Base-by-base conservation (phyloP, 2,329 filamentous ascomycete genomes). In the Ceratocystis variospora region DNA sequence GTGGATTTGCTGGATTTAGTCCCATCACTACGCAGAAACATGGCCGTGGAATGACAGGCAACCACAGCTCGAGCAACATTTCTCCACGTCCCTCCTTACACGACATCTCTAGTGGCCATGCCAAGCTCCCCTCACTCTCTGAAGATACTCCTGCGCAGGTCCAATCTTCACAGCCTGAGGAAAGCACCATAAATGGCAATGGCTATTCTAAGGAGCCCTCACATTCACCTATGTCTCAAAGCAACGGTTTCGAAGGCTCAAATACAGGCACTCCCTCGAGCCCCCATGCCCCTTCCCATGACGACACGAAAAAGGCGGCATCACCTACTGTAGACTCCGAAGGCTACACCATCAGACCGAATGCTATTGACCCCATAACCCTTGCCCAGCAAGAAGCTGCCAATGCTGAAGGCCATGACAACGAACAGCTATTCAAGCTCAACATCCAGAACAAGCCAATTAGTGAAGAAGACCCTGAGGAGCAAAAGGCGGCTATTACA, bases 391-490 rank as follows among this genome's bases (percentile, higher is more conserved):
- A 81, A 55, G 88, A 91, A 72, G 84, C 81, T 7, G 64, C 62
- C 7, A 19, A 6, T 2, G 80, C 80, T 64, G 75, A 75, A 63
- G 78, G 76, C 12, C 84, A 86, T 62, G 83, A 86, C 55, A 76
- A 75, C 4, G 84, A 87, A n/a, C 82, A 85, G 61, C 78, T 85
- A 7, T 91, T 91, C 77, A 93, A 89, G 74, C 81, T 95, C 64
- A 90, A 85, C 72, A 95, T 95, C 63, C 82, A 87, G 69, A 88
- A 88, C 70, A 85, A 87, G 48, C 89, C 90, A 0, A 88, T 94
- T 22, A 83, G 83, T 2, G 88, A 93, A 71, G 89, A 88, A 71
- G 86, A 94, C 70, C 86, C 87, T 0, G 85, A 87, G 67, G 89
- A 86, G 61, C 85, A 87, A 72, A 79, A 86, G 71, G 88, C 87